Evolutionary conservation across 306 rosid genomes (phyloP), one percentile per base, ranked within the genome.

Genomic region (Arachis hypogaea): DNA sequence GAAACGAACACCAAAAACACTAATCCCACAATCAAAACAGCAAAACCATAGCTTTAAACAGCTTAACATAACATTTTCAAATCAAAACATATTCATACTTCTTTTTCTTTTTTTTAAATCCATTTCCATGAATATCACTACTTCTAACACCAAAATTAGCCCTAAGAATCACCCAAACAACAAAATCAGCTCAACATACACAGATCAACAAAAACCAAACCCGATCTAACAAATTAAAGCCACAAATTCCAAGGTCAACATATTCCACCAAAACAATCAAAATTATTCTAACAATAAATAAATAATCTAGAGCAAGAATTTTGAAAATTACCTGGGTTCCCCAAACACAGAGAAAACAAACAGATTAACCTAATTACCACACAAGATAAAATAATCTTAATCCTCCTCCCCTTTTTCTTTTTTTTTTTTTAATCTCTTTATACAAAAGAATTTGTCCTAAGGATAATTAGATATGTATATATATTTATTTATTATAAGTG

Each of bases 221-320:
- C 75, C 72, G 88, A 85, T 85, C 84, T 71, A 61, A 12, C 36
- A 18, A 69, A 68, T 75, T 33, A 59, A 60, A 57, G 41, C 44
- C 69, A 52, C 1, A 29, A 72, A 67, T 58, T 9, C 9, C 9
- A 44, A 58, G 63, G 54, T 62, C 70, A 64, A 69, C 56, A 42
- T 2, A 33, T 1, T 40, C 8, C 11, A 4, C 44, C 33, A 80
- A 54, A 50, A 11, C 14, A 52, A n/a, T 52, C 58, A 52, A 22
- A 52, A 5, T 52, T 6, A 52, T 14, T 42, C 9, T 7, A 11
- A 2, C 9, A 9, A 18, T 2, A 58, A 28, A 2, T 9, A 7
- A 10, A 6, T 16, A 49, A 45, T 61, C 3, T 5, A 61, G 61
- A 72, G 12, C 46, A 46, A 59, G 36, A 38, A 5, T 60, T 33